These are phyloP conservation scores for Thymus quinquecostatus DNA, from an alignment of 257 asterid species.

Conservation along the genomic window DNA sequence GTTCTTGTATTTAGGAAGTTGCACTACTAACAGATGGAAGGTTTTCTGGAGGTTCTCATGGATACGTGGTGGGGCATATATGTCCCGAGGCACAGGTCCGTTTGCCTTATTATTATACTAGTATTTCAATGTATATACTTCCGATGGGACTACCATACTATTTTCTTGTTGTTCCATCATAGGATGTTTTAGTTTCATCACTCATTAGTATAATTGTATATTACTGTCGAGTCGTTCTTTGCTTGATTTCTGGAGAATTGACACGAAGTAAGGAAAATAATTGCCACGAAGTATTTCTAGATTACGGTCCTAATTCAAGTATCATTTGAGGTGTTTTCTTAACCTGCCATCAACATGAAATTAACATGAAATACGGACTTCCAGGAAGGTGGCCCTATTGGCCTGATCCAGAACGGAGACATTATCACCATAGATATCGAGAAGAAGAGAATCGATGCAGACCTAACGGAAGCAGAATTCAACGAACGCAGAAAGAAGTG, in stretches of 20 bases:
- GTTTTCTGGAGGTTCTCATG: slow-evolving; percentile 98
- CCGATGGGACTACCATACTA: neutral
- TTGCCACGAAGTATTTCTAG: too few relatives aligned
- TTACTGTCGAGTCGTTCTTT: too few relatives aligned
- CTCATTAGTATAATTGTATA: too few relatives aligned
- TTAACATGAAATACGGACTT: slow-evolving; percentile 14
- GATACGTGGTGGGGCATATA: slow-evolving; percentile 96
- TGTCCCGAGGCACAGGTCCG: slow-evolving; percentile 97
- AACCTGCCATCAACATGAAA: neutral
- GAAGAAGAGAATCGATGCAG: slow-evolving; percentile 72
- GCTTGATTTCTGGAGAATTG: too few relatives aligned
- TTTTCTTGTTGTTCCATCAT: neutral
- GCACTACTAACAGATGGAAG: slow-evolving; percentile 95
- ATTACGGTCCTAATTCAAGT: too few relatives aligned
- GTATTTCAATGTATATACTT: neutral
- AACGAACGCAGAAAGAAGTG: slow-evolving; percentile 76
- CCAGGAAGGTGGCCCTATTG: slow-evolving; percentile 98
- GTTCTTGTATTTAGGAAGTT: slow-evolving; percentile 61
- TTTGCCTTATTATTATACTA: neutral
- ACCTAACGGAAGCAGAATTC: slow-evolving; percentile 65
- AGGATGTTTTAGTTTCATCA: neutral
- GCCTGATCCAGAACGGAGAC: slow-evolving; percentile 80
- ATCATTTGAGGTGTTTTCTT: neutral
- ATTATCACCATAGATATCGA: slow-evolving; percentile 68
- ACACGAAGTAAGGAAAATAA: too few relatives aligned